These are phyloP conservation scores for Cornus controversa DNA, from an alignment of 148 eudicot species.

Conservation along the genomic window DNA sequence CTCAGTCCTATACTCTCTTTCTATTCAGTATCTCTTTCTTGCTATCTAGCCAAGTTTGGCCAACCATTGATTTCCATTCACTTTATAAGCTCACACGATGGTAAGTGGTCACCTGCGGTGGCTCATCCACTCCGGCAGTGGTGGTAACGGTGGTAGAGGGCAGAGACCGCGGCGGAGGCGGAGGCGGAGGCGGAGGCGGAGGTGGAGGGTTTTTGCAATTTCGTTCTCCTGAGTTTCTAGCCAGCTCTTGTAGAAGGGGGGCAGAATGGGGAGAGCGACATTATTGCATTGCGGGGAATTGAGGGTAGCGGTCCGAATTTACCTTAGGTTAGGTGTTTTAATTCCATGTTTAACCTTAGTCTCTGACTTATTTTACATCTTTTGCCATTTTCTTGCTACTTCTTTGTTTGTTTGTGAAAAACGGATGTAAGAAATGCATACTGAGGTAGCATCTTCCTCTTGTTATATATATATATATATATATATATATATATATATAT, in stretches of 20 bases:
- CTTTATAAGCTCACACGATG: not conserved
- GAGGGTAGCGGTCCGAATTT: constrained; percentile 94
- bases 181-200: constrained; percentile 1
- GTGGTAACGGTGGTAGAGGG: constrained; percentile 14
- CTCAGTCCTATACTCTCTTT: constrained; percentile 13
- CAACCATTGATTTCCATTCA: not conserved
- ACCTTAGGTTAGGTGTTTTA: not conserved
- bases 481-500: no score
- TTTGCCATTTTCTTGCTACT: not conserved
- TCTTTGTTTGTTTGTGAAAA: constrained; percentile 18
- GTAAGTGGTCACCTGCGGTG: constrained; percentile 10
- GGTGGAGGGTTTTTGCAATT: constrained; percentile 56
- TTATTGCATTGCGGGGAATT: constrained; percentile 92
- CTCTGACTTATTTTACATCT: not conserved
- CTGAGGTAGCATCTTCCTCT: constrained; percentile 35
- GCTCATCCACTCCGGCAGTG: constrained; percentile 1
- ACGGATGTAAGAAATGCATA: constrained; percentile 81
- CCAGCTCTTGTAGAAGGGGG: not conserved
- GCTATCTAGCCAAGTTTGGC: constrained; percentile 4
- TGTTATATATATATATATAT: no score
- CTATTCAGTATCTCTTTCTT: not conserved
- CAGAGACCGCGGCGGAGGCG: constrained; percentile 20
- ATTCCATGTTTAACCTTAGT: not conserved
- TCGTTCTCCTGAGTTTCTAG: constrained; percentile 62
- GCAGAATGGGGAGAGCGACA: constrained; percentile 51